Evolutionary conservation across 352 stramenopile genomes (phyloP).

Genomic region (Phytophthora pini): DNA sequence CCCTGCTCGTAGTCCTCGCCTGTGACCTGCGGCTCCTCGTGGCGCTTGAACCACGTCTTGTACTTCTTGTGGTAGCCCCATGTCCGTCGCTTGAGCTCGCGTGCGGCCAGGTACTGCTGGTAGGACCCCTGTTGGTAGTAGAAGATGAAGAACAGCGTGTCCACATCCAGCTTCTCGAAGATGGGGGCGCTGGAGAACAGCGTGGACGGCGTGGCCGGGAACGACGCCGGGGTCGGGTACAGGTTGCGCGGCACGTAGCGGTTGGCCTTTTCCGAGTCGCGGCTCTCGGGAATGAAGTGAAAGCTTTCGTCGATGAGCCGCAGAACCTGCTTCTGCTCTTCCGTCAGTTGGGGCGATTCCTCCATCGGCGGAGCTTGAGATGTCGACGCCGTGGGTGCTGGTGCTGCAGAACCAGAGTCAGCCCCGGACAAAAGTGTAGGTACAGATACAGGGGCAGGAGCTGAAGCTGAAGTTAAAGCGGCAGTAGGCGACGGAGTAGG

Average conservation of each 20-base stretch:
- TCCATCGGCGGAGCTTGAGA: conserved; percentile 37
- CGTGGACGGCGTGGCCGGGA: conserved; percentile 88
- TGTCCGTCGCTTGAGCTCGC: conserved; percentile 98
- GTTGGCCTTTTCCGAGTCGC: conserved; percentile 91
- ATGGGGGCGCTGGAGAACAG: conserved; percentile 95
- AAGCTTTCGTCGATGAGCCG: conserved; percentile 91
- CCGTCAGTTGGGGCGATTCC: conserved; percentile 62
- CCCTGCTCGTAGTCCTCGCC: conserved; percentile 99
- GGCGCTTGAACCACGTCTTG: conserved; percentile 99
- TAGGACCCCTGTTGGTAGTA: conserved; percentile 99
- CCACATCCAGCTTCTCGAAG: conserved; percentile 98
- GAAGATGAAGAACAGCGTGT: conserved; percentile 99
- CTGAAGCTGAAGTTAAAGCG: conserved; percentile 5
- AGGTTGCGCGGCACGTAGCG: conserved; percentile 96
- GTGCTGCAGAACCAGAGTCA: conserved; percentile 22
- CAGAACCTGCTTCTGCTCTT: conserved; percentile 84
- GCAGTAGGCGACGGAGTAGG: conserved; percentile 29
- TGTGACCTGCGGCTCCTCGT: conserved; percentile 96
- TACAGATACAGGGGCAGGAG: conserved; percentile 8
- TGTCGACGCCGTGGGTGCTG: conserved; percentile 33
- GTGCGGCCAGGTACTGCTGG: conserved; percentile 98
- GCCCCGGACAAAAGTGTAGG: conserved; percentile 21
- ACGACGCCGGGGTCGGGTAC: conserved; percentile 92
- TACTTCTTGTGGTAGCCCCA: conserved; percentile 99
- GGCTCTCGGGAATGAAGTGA: conserved; percentile 89